Conservation (phyloP, 2,329 filamentous ascomycete species). For the Aspergillus sclerotialis region DNA sequence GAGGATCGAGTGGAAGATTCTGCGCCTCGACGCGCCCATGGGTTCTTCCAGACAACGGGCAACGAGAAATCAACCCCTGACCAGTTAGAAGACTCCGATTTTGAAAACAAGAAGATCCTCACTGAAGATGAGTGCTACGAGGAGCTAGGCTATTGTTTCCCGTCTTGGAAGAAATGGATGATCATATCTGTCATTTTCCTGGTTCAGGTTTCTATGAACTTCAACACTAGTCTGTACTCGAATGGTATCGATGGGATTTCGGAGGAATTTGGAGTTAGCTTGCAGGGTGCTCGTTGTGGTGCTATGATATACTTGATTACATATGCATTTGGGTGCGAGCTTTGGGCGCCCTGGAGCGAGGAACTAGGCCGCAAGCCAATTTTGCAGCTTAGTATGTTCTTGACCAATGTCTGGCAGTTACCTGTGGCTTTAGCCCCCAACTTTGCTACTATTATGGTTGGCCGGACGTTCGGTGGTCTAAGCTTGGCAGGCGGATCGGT, state of each 20-base stretch:
- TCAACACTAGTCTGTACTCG: neutral
- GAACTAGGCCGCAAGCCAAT: slow-evolving; percentile 67
- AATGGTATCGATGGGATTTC: slow-evolving; percentile 43
- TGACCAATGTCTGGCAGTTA: slow-evolving; percentile 67
- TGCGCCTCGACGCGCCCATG: neutral
- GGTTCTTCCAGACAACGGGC: neutral
- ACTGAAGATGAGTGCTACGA: neutral
- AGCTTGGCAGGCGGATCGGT: slow-evolving; percentile 63
- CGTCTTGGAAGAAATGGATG: neutral
- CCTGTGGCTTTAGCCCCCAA: slow-evolving; percentile 63
- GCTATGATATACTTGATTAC: slow-evolving; percentile 66
- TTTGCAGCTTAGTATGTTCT: slow-evolving; percentile 59
- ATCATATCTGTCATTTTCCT: neutral
- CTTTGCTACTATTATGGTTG: slow-evolving; percentile 59
- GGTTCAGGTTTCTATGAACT: neutral
- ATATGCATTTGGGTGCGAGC: slow-evolving; percentile 75
- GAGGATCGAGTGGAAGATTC: neutral
- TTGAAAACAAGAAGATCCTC: neutral
- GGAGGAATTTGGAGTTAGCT: slow-evolving; percentile 57
- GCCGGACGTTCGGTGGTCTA: slow-evolving; percentile 59
- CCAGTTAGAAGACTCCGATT: neutral
- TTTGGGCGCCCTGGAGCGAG: slow-evolving; percentile 42
- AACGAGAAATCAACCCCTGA: neutral
- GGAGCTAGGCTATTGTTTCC: neutral
- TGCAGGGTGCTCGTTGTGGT: slow-evolving; percentile 59